A percentile compares a stretch with the other conserved stretches of the same genome.
phyloP scores from a whole-genome alignment of 2,329 filamentous ascomycete species.

The Aspergillus sp. region DNA sequence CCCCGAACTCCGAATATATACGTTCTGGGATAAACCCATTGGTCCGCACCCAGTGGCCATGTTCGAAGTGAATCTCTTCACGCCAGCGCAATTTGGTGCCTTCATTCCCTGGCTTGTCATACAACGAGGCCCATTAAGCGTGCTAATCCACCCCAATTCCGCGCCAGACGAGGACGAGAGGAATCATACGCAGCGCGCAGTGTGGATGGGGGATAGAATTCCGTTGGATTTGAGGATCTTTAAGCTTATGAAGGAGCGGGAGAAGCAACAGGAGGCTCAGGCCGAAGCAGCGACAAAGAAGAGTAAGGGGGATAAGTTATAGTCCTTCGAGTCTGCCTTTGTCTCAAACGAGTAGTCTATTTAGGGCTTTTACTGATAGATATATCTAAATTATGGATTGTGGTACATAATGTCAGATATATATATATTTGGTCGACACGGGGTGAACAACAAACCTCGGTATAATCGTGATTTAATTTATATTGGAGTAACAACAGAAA shows the following conservation, averaged over 20 bases:
- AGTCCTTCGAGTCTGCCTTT: not conserved
- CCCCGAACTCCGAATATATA: constrained; percentile 80
- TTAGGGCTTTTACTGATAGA: too few species aligned
- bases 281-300: not conserved
- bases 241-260: constrained; percentile 28
- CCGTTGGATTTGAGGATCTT: constrained; percentile 44
- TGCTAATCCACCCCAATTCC: constrained; percentile 80
- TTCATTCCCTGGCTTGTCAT: constrained; percentile 84
- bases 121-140: constrained; percentile 76
- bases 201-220: constrained; percentile 48
- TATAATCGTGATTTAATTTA: too few species aligned
- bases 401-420: too few species aligned
- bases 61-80: constrained; percentile 91
- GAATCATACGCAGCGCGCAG: constrained; percentile 47
- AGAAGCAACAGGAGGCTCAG: constrained; percentile 19
- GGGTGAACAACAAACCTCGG: too few species aligned
- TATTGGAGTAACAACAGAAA: too few species aligned
- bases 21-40: constrained; percentile 71
- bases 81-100: constrained; percentile 82
- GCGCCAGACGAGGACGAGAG: constrained; percentile 50
- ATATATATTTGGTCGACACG: too few species aligned
- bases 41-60: constrained; percentile 82
- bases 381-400: too few species aligned
- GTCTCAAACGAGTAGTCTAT: too few species aligned
- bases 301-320: not conserved